phyloP scores from a whole-genome alignment of 352 stramenopile genomes.

The Globisporangium splendens region DNA sequence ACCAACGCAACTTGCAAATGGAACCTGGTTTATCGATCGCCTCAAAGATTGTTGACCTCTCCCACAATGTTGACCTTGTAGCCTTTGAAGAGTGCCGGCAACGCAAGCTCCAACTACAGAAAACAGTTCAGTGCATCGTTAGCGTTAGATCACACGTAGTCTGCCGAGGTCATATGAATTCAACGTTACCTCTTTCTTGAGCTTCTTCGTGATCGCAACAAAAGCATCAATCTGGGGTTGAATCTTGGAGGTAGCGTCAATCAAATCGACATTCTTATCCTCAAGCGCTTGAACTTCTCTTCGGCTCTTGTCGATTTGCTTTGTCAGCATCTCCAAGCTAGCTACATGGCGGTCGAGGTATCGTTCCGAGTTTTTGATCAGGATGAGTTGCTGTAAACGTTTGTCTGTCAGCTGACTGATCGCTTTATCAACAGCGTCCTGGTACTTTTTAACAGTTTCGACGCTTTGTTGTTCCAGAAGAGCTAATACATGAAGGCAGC shows the following conservation, averaged over 20 bases:
- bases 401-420: slow-evolving; percentile 57
- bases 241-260: slow-evolving; percentile 45
- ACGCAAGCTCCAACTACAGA: slow-evolving; percentile 45
- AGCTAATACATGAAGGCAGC: slow-evolving; percentile 3
- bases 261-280: slow-evolving; percentile 71
- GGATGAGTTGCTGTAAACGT: slow-evolving; percentile 66
- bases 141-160: slow-evolving; percentile 4
- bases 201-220: slow-evolving; percentile 48
- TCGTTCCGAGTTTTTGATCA: slow-evolving; percentile 70
- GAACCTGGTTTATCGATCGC: not conserved
- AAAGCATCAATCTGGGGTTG: slow-evolving; percentile 59
- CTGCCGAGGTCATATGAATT: not conserved
- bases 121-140: not conserved
- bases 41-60: slow-evolving; percentile 71
- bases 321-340: slow-evolving; percentile 65
- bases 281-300: slow-evolving; percentile 60
- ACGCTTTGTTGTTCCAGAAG: slow-evolving; percentile 62
- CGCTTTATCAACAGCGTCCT: slow-evolving; percentile 34
- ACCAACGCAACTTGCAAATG: not conserved
- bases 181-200: slow-evolving; percentile 59
- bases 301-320: slow-evolving; percentile 69
- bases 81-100: slow-evolving; percentile 70
- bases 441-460: slow-evolving; percentile 37
- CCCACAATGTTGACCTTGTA: slow-evolving; percentile 82
- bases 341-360: slow-evolving; percentile 73